Evolutionary conservation across 1,284 basidiomycete genomes (phyloP), one percentile per base, ranked within the genome.

Genomic region (Moesziomyces sp.): DNA sequence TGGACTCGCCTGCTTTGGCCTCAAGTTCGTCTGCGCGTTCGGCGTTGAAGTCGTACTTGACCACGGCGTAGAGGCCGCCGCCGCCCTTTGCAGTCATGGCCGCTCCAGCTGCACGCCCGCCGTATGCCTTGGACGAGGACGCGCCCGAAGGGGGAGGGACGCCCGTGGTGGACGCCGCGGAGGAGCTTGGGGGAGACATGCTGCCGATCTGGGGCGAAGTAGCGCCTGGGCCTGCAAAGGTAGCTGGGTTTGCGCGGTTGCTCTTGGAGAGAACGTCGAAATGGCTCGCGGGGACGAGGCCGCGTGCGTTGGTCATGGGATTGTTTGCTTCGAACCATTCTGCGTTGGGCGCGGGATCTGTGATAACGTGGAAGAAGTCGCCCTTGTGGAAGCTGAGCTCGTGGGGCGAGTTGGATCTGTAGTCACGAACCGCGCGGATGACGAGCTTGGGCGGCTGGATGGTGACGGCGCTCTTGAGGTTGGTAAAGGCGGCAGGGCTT

Each of bases 1-100:
- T 93, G 18, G 93, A 88, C 81, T 99, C 97, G 28, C 96, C 96
- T 0, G 91, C 89, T 82, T 92, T 94, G 0, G 95, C 95, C 74
- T 96, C 93, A 51, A 99, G 90, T 83, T 99, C 97, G 84, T 99
- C 97, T 11, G 93, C 89, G 40, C 97, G 89, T 84, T 99, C 97
- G 28, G 97, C 96, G 8, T 88, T 85, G 79, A 99, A 99, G 83
- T 99, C 94, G 84, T 98, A 96, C 77, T 94, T 89, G 30, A 99
- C 96, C 66, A 96, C 89, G 18, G 96, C 96, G 84, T 97, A 98
- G 28, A 88, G 71, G 16, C 79, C 79, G 46, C 78, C 78, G 69
- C 46, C 86, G 61, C 76, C 66, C 75, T 84, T 60, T 60, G 65
- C 52, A 46, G 76, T 56, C 58, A 78, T 49, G 49, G 78, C 63